A percentile compares a stretch with the other conserved stretches of the same genome.
These are phyloP conservation scores for Gossypium herbaceum DNA, from an alignment of 345 rosid species.

Conservation along the genomic window DNA sequence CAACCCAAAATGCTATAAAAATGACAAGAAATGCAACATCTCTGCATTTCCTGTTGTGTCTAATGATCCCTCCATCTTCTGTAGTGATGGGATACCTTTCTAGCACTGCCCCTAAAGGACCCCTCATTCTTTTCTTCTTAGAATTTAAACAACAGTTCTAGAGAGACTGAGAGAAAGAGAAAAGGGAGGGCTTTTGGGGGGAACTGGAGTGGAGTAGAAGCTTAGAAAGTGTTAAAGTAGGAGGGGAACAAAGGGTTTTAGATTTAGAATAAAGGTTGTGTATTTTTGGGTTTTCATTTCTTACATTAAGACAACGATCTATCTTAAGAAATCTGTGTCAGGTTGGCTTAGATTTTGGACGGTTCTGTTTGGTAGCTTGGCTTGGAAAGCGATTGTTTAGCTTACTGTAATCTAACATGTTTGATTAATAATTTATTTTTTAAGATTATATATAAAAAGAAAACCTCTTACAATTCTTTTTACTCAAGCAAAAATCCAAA, in stretches of 20 bases:
- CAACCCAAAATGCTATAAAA: conserved; percentile 90
- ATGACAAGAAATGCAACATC: conserved; percentile 77
- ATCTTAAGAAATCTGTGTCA: background rate
- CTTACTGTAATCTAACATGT: background rate
- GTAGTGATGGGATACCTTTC: conserved; percentile 60
- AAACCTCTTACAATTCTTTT: too few species aligned
- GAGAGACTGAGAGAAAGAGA: background rate
- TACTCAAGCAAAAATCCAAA: too few species aligned
- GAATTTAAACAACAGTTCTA: background rate
- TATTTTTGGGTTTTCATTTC: background rate
- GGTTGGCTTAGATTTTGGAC: background rate
- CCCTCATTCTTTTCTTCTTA: conserved; percentile 35
- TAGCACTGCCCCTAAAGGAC: conserved; percentile 80
- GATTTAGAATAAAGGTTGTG: conserved; percentile 24
- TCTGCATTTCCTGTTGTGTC: conserved; percentile 88
- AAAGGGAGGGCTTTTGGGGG: conserved; percentile 6
- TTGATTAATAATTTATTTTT: background rate
- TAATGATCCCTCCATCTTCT: conserved; percentile 76
- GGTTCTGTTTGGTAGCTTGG: background rate
- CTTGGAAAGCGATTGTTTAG: background rate
- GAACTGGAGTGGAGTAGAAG: conserved; percentile 22
- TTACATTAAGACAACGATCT: conserved; percentile 15
- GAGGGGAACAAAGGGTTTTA: conserved; percentile 1
- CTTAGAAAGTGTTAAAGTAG: conserved; percentile 12
- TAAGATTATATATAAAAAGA: background rate